Conservation (phyloP, 768 basidiomycete genomes). For the Lyophyllum decastes region DNA sequence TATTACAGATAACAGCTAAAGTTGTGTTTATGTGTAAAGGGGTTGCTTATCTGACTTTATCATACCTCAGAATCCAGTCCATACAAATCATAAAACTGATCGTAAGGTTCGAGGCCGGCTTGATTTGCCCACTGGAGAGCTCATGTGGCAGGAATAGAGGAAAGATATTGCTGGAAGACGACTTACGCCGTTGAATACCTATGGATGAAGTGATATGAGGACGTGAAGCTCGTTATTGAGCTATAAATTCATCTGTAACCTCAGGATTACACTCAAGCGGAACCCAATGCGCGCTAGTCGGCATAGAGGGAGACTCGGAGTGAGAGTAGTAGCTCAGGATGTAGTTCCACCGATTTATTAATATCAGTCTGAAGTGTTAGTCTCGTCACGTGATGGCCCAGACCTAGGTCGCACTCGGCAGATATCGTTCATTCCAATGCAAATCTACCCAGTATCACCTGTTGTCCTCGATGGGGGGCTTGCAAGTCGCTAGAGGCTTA, state of each 20-base stretch:
- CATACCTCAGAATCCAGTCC: slow-evolving; percentile 5
- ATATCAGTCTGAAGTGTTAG: no score
- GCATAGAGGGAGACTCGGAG: no score
- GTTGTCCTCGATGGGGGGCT: slow-evolving; percentile 48
- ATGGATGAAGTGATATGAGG: not conserved
- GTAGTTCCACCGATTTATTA: no score
- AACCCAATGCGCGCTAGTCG: not conserved
- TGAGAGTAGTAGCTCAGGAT: no score
- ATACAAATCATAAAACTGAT: slow-evolving; percentile 5
- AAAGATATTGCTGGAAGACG: not conserved
- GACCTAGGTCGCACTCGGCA: not conserved
- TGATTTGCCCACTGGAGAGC: not conserved
- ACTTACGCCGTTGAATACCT: slow-evolving; percentile 10
- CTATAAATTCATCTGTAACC: not conserved
- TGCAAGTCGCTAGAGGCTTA: slow-evolving; percentile 27
- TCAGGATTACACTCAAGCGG: slow-evolving; percentile 7
- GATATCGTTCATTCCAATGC: not conserved
- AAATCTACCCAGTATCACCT: slow-evolving; percentile 12
- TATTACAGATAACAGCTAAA: not conserved
- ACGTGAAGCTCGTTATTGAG: not conserved
- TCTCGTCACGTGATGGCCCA: not conserved
- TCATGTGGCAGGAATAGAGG: not conserved
- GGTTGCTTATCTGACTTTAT: not conserved
- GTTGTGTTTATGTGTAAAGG: not conserved
- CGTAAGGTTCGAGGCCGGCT: not conserved